phyloP scores from a whole-genome alignment of 139 green algal genomes.

The Micromonas commoda region DNA sequence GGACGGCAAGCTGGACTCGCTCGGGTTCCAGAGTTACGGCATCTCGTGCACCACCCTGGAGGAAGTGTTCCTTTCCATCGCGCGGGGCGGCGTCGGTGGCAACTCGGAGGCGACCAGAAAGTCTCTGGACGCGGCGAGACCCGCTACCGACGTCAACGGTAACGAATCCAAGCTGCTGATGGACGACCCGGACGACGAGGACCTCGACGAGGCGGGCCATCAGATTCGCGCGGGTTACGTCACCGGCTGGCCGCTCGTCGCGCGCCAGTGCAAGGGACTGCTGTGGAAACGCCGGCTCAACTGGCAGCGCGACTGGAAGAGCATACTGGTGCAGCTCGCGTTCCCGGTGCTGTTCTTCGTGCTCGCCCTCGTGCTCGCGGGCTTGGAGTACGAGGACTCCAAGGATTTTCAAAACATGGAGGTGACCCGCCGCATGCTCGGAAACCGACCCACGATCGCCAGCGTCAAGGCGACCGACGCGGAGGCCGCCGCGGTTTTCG shows the following conservation, averaged over 20 bases:
- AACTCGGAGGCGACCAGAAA: background rate
- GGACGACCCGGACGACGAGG: background rate
- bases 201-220: background rate
- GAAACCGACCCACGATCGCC: background rate
- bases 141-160: background rate
- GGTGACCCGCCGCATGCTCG: background rate
- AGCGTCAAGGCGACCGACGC: background rate
- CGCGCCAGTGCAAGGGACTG: conserved; percentile 10
- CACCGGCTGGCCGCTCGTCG: background rate
- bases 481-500: background rate
- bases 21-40: conserved; percentile 23
- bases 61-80: conserved; percentile 37
- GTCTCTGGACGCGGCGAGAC: background rate
- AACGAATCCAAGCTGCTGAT: background rate
- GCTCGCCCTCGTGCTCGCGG: conserved; percentile 11
- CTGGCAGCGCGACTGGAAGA: conserved; percentile 12
- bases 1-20: conserved; percentile 1
- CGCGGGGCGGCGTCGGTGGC: background rate
- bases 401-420: background rate
- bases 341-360: conserved; percentile 29
- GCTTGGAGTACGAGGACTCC: background rate
- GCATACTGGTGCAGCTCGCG: conserved; percentile 21
- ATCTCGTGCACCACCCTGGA: conserved; percentile 34
- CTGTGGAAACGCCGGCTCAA: conserved; percentile 28
- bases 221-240: conserved; percentile 2